Evolutionary conservation across 768 basidiomycete species (phyloP).

Genomic region (Hypholoma sublateritium): DNA sequence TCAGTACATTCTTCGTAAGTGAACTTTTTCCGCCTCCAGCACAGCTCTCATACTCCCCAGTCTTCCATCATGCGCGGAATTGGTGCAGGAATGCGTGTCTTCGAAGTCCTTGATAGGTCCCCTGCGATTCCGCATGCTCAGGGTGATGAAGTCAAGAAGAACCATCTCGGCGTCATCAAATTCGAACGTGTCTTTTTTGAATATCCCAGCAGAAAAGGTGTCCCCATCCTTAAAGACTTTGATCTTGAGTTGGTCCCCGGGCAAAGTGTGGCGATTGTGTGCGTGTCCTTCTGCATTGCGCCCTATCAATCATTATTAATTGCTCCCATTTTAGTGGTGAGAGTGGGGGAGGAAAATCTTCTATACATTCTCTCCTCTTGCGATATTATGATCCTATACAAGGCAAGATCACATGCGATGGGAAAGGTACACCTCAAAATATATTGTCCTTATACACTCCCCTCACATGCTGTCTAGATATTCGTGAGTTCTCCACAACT

Average conservation of each 20-base stretch:
- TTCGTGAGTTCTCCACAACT: constrained; percentile 78
- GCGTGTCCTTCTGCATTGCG: constrained; percentile 31
- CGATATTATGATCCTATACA: constrained; percentile 88
- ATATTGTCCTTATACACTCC: neutral
- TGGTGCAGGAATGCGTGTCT: constrained; percentile 91
- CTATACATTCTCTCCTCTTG: constrained; percentile 81
- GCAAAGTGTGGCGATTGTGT: constrained; percentile 92
- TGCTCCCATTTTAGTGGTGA: constrained; percentile 58
- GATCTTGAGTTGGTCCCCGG: constrained; percentile 80
- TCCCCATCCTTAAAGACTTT: constrained; percentile 80
- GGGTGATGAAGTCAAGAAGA: constrained; percentile 56
- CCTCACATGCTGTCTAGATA: constrained; percentile 50
- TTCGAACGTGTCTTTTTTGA: constrained; percentile 87
- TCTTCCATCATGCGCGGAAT: constrained; percentile 96
- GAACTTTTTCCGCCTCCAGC: constrained; percentile 5
- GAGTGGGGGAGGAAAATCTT: constrained; percentile 94
- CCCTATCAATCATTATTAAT: neutral
- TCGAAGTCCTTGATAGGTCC: constrained; percentile 83
- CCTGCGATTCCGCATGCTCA: constrained; percentile 68
- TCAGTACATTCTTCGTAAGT: constrained; percentile 52
- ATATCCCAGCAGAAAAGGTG: constrained; percentile 84
- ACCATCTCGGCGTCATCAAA: constrained; percentile 66
- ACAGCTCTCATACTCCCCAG: constrained; percentile 32
- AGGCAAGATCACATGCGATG: constrained; percentile 83
- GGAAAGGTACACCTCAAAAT: constrained; percentile 58